Percentiles rank a stretch among this genome's conserved stretches.
phyloP scores from a whole-genome alignment of 352 stramenopile species.

The Globisporangium abappressorium region DNA sequence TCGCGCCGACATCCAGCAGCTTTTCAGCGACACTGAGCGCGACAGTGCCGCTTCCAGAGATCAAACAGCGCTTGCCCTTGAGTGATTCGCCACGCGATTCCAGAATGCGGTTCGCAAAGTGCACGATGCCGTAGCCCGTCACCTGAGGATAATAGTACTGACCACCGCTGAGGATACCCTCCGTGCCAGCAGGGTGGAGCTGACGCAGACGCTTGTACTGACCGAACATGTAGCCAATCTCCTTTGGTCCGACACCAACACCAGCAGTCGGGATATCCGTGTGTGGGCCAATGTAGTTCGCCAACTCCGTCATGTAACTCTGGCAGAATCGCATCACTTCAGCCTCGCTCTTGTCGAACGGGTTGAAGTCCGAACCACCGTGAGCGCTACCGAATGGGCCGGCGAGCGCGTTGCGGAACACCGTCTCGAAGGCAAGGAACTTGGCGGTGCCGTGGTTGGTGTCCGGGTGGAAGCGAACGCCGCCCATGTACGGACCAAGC shows the following conservation, averaged over 20 bases:
- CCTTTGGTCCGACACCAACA: slow-evolving; percentile 91
- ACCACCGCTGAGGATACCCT: slow-evolving; percentile 89
- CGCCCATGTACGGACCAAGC: slow-evolving; percentile 93
- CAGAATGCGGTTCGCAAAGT: slow-evolving; percentile 95
- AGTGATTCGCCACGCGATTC: slow-evolving; percentile 91
- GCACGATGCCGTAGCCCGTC: slow-evolving; percentile 91
- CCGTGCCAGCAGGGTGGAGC: slow-evolving; percentile 72
- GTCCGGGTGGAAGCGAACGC: slow-evolving; percentile 93
- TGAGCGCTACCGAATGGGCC: slow-evolving; percentile 76
- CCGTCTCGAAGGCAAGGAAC: slow-evolving; percentile 93
- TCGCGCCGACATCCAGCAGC: slow-evolving; percentile 93
- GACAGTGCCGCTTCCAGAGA: slow-evolving; percentile 94
- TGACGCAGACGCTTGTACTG: slow-evolving; percentile 97
- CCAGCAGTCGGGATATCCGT: slow-evolving; percentile 95
- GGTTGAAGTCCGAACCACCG: slow-evolving; percentile 96
- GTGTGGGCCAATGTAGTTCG: slow-evolving; percentile 97
- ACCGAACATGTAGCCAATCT: slow-evolving; percentile 97
- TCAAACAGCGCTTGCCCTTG: slow-evolving; percentile 95
- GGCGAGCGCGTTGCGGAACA: slow-evolving; percentile 95
- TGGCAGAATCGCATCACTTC: slow-evolving; percentile 99
- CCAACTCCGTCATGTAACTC: slow-evolving; percentile 97
- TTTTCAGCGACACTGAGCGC: slow-evolving; percentile 94
- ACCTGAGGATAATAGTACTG: slow-evolving; percentile 90
- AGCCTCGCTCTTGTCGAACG: slow-evolving; percentile 95
- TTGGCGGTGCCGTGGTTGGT: slow-evolving; percentile 89